Conservation (phyloP, 495 filamentous ascomycete genomes). For the Penicillium ucsense region DNA sequence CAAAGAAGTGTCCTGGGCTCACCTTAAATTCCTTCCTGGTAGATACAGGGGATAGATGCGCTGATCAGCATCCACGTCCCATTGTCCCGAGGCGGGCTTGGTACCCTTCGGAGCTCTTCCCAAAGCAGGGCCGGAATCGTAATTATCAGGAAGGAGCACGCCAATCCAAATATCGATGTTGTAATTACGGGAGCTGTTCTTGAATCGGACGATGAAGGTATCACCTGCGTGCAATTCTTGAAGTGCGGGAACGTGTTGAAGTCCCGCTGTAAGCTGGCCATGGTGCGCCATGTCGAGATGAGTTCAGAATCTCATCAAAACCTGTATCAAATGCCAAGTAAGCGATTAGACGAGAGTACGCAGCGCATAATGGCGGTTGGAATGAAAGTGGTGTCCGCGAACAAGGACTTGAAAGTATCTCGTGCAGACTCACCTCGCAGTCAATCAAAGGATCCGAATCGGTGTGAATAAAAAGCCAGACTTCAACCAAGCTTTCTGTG, state of each 20-base stretch:
- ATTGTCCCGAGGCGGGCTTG: constrained; percentile 1
- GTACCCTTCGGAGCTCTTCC: constrained; percentile 2
- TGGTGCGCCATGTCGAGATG: neutral
- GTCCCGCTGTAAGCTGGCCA: neutral
- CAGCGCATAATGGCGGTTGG: neutral
- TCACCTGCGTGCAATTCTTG: constrained; percentile 3
- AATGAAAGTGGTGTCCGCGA: neutral
- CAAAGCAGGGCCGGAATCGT: neutral
- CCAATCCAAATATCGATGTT: constrained; percentile 12
- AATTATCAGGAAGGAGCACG: constrained; percentile 1
- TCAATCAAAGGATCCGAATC: no score
- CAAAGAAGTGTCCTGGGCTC: constrained; percentile 1
- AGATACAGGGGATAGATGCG: constrained; percentile 10
- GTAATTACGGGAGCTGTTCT: constrained; percentile 5
- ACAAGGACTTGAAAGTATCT: no score
- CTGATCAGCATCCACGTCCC: constrained; percentile 1
- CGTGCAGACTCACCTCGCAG: no score
- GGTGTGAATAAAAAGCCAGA: no score
- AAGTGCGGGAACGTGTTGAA: neutral
- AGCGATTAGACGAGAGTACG: neutral
- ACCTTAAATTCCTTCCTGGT: constrained; percentile 12
- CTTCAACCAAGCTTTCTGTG: no score
- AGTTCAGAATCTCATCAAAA: no score
- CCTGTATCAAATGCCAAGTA: neutral
- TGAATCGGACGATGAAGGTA: constrained; percentile 7